Percentiles rank a stretch among this genome's conserved stretches.
Conservation (phyloP, 257 asterid species). For the Solanum bukasovii region DNA sequence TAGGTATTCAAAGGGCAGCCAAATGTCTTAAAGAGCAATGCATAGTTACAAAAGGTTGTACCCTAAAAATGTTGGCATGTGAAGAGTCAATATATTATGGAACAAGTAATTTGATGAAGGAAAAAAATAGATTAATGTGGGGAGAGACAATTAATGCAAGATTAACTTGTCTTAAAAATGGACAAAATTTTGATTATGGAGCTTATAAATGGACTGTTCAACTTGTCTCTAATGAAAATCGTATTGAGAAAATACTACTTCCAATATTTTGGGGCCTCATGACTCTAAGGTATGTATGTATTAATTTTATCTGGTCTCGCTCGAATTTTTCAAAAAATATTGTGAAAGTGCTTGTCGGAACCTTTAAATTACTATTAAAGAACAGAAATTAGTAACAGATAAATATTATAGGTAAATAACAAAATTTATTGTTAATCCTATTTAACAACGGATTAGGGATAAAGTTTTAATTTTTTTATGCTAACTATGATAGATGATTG, state of each 20-base stretch:
- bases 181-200: conserved; percentile 58
- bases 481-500: background rate
- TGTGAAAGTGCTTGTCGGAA: background rate
- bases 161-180: conserved; percentile 43
- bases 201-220: conserved; percentile 94
- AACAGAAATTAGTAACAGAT: background rate
- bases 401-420: background rate
- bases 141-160: conserved; percentile 51
- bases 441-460: background rate
- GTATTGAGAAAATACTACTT: conserved; percentile 42
- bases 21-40: conserved; percentile 29
- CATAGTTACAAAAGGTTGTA: conserved; percentile 4
- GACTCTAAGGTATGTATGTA: conserved; percentile 20
- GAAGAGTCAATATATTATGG: conserved; percentile 32
- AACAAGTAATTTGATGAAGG: conserved; percentile 22
- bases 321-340: background rate
- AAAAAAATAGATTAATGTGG: conserved; percentile 40
- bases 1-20: conserved; percentile 36
- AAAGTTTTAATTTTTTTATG: background rate
- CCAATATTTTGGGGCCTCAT: conserved; percentile 30
- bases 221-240: conserved; percentile 58
- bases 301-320: background rate
- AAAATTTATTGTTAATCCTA: background rate
- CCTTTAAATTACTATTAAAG: background rate
- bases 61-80: conserved; percentile 16